These are phyloP conservation scores for Harringtonia aguacate DNA, from an alignment of 2,329 filamentous ascomycete species.

Conservation along the genomic window DNA sequence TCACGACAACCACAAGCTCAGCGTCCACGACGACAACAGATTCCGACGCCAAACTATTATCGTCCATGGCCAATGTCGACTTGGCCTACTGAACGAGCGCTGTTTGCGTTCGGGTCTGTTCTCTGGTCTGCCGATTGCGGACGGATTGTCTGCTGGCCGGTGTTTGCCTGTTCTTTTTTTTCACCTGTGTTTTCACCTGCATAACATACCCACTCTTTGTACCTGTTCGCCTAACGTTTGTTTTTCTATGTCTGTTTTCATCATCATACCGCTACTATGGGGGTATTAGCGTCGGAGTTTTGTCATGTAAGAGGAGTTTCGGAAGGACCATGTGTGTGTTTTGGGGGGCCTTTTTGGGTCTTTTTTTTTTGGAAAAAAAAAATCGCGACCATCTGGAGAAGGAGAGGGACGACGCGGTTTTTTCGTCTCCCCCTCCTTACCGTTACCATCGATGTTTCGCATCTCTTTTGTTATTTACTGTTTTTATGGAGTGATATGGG, in stretches of 20 bases:
- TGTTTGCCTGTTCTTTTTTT: too few relatives aligned
- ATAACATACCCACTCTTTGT: background rate
- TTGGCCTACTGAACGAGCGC: constrained; percentile 10
- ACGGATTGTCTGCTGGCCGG: too few relatives aligned
- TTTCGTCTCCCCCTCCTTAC: too few relatives aligned
- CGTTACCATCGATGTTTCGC: too few relatives aligned
- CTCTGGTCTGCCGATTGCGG: too few relatives aligned
- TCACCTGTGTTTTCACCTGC: background rate
- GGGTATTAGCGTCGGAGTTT: background rate
- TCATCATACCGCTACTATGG: too few relatives aligned
- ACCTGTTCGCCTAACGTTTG: background rate
- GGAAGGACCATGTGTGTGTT: background rate
- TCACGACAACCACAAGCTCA: constrained; percentile 5
- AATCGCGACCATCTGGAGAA: too few relatives aligned
- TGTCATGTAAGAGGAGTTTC: background rate
- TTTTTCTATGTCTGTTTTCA: background rate
- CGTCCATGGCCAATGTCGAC: constrained; percentile 14
- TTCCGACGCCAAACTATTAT: constrained; percentile 10
- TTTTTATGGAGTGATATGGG: too few relatives aligned
- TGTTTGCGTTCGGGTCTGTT: background rate
- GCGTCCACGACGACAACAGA: constrained; percentile 5
- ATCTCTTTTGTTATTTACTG: too few relatives aligned
- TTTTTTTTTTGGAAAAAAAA: too few relatives aligned
- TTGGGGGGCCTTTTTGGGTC: background rate
- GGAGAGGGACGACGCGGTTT: background rate